Percentiles rank a stretch among this genome's conserved stretches.
phyloP scores from a whole-genome alignment of 208 protist genomes.

The Acanthamoeba lenticulata region DNA sequence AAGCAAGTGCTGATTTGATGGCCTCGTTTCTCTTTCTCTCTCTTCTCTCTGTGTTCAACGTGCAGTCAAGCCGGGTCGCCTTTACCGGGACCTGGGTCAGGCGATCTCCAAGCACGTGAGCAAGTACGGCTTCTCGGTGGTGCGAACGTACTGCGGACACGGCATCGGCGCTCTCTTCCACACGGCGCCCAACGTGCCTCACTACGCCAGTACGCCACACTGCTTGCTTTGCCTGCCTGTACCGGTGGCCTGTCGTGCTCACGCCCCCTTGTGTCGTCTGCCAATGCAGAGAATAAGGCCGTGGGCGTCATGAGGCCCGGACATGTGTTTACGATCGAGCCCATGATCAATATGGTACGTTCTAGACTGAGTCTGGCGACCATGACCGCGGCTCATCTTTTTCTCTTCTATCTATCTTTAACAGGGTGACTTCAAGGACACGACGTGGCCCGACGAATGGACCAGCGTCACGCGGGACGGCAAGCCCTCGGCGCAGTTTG shows the following conservation, averaged over 20 bases:
- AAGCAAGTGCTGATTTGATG: too few relatives aligned
- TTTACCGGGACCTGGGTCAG: constrained; percentile 85
- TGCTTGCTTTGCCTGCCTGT: background rate
- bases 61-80: constrained; percentile 73
- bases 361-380: constrained; percentile 72
- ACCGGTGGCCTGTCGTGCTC: background rate
- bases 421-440: constrained; percentile 83
- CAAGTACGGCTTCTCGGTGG: constrained; percentile 77
- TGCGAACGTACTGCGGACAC: constrained; percentile 83
- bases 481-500: constrained; percentile 97
- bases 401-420: background rate
- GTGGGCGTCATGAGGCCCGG: constrained; percentile 88
- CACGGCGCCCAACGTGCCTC: constrained; percentile 79
- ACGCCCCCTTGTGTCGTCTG: background rate
- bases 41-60: background rate
- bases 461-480: constrained; percentile 95
- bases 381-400: background rate
- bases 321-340: constrained; percentile 98
- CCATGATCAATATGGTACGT: constrained; percentile 95
- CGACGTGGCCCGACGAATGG: constrained; percentile 97
- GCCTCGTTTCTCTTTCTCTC: constrained; percentile 30
- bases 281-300: constrained; percentile 78
- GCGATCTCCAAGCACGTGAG: constrained; percentile 82
- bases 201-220: constrained; percentile 77
- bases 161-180: constrained; percentile 84